These are phyloP conservation scores for Filosporella fistucella DNA, from an alignment of 495 filamentous ascomycete genomes.

Conservation along the genomic window DNA sequence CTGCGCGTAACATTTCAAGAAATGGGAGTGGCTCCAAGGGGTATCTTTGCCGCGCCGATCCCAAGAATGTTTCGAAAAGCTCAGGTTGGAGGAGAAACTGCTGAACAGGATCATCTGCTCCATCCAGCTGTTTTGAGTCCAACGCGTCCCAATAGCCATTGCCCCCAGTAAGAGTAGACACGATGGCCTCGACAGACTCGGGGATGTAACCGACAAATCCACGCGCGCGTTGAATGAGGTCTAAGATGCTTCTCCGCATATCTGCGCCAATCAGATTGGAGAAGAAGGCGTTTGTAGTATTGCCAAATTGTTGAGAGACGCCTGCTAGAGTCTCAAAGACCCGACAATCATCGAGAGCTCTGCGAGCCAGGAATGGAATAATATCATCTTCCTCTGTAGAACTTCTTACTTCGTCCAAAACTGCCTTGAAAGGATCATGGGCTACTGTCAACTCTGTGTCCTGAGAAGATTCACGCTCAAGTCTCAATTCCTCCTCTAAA, in stretches of 20 bases:
- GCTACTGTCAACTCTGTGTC: slow-evolving; percentile 35
- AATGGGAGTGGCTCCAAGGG: slow-evolving; percentile 87
- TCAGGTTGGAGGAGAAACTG: slow-evolving; percentile 49
- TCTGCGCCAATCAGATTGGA: slow-evolving; percentile 38
- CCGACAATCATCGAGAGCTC: slow-evolving; percentile 46
- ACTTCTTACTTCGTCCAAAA: slow-evolving; percentile 45
- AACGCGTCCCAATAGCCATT: slow-evolving; percentile 46
- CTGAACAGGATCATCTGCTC: slow-evolving; percentile 36
- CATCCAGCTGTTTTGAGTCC: slow-evolving; percentile 9
- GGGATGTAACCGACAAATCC: slow-evolving; percentile 58
- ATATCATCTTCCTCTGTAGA: slow-evolving; percentile 39
- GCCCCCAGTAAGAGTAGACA: slow-evolving; percentile 55
- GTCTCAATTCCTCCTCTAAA: neutral
- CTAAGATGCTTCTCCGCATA: slow-evolving; percentile 57
- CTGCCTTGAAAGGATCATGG: slow-evolving; percentile 43
- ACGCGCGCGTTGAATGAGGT: slow-evolving; percentile 57
- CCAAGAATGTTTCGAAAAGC: slow-evolving; percentile 52
- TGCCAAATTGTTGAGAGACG: slow-evolving; percentile 46
- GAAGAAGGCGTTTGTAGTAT: slow-evolving; percentile 39
- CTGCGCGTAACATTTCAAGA: slow-evolving; percentile 55
- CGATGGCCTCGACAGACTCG: slow-evolving; percentile 55
- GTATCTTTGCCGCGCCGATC: slow-evolving; percentile 65
- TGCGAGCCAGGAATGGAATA: slow-evolving; percentile 38
- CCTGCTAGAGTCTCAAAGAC: slow-evolving; percentile 61
- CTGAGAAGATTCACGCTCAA: slow-evolving; percentile 12